Evolutionary conservation across 306 rosid genomes (phyloP), one percentile per base, ranked within the genome.

Genomic region (Cicer arietinum): DNA sequence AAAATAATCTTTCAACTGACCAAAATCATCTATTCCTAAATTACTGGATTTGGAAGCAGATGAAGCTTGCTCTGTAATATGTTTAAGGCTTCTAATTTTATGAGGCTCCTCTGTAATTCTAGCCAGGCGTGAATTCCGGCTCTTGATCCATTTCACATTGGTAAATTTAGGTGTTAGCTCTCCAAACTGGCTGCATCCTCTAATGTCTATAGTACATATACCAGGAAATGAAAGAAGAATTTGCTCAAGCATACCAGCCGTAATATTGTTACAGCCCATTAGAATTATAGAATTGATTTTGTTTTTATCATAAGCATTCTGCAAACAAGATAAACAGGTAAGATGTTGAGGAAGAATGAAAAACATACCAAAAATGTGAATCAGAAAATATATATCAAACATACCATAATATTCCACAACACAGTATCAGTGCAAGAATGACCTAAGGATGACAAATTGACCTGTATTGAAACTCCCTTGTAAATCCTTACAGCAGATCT

Each of bases 1-100:
- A 80, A 95, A 92, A 78, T 95, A 95, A 83, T 88, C 89, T 80
- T 95, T 95, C 75, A 95, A 84, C 67, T 90, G 96, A 67, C 98
- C 96, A 85, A 95, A 95, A 84, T 90, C 96, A 88, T 95, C 99
- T 62, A 70, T 54, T 70, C 84, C 85, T 44, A 87, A 62, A 80
- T 82, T 84, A 88, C 87, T 89, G 58, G 78, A 78, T 71, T 81
- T 95, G 63, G 90, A 85, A 77, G 81, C 76, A 56, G 80, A 89
- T 18, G 86, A 82, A 68, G 78, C 76, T 79, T 81, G 90, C 53
- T 89, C 97, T 44, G 90, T 79, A 54, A 92, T 77, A 72, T 89
- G 89, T 67, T 73, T 92, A 85, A 90, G 91, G 84, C 92, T 92
- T 84, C 86, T 86, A 16, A 78, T 83, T 88, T 83, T 95, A 81